Base-by-base conservation (phyloP, 73 alveolate genomes). In the Blepharisma stoltei region DNA sequence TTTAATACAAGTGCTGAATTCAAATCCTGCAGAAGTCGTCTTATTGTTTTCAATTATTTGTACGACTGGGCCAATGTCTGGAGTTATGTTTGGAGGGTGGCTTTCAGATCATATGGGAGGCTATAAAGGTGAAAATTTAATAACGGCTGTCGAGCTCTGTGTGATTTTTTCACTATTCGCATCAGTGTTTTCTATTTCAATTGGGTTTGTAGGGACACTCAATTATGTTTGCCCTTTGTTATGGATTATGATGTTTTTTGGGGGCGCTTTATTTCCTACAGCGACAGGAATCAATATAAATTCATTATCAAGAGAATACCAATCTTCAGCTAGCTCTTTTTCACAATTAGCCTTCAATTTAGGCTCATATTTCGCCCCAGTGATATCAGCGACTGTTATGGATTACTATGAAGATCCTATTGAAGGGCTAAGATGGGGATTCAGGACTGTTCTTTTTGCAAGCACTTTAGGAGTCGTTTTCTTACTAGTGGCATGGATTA, bases 301-400 rank as follows among this genome's bases (percentile, higher is more conserved):
- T 71, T 70, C 90, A 27, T 93, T 91, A 1, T 83, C 95, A 11
- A 83, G 91, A 52, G 89, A 83, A 54, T 84, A 95, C 38, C 93
- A 94, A 70, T 94, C 99, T 37, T 90, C 99, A 46, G 75, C 92
- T 6, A 85, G 94, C 9, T 86, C 96, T 54, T 45, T 94, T 44
- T 82, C 95, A 79, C 90, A 94, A 71, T 90, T 94, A 54, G 80
- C 92, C 54, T 91, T 86, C 70, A 92, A 92, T 84, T 77, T 94
- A 41, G 94, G 94, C 46, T 98, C 98, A 48, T 94, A 89, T 84
- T 94, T 94, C 83, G 83, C 98, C 5, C 99, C 99, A 6, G 84
- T 92, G 76, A 80, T 90, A 32, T 84, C 96, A 25, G 99, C 96
- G 7, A 80, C 89, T 65, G 85, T 94, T 41, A 94, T 94, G 99